These are phyloP conservation scores for Monosporozyma aquatica DNA, from an alignment of 805 yeast species.

Conservation along the genomic window DNA sequence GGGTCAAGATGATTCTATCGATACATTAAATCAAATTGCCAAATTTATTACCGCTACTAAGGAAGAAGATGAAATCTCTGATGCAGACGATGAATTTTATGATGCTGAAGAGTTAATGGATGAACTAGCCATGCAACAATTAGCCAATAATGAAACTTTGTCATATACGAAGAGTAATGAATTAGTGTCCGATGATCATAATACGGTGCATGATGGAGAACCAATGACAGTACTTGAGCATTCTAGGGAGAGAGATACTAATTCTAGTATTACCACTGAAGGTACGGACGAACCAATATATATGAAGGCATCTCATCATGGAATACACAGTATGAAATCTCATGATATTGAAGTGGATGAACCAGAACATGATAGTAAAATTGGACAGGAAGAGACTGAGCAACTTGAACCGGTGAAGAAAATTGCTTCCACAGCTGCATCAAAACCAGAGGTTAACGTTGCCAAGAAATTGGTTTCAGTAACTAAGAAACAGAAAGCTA, in stretches of 20 bases:
- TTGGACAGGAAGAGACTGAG: not conserved
- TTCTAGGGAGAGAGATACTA: not conserved
- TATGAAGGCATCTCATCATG: not conserved
- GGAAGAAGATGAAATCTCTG: conserved; percentile 32
- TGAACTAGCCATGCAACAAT: conserved; percentile 6
- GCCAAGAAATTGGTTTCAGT: conserved; percentile 7
- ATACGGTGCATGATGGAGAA: too few species aligned
- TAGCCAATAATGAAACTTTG: not conserved
- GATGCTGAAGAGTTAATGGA: conserved; percentile 54
- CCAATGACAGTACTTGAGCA: too few species aligned
- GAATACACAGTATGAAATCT: not conserved
- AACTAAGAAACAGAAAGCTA: conserved; percentile 20
- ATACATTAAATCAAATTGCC: conserved; percentile 22
- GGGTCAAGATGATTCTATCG: conserved; percentile 5
- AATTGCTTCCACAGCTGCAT: not conserved
- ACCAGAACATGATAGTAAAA: not conserved
- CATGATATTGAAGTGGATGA: not conserved
- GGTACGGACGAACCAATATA: not conserved
- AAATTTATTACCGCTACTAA: conserved; percentile 21
- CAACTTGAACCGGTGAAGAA: not conserved
- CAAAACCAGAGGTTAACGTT: not conserved
- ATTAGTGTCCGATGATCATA: not conserved
- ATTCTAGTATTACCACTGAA: not conserved
- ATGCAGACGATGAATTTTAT: conserved; percentile 62
- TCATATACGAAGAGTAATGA: conserved; percentile 2